Evolutionary conservation across 306 rosid genomes (phyloP).

Genomic region (Purshia tridentata): DNA sequence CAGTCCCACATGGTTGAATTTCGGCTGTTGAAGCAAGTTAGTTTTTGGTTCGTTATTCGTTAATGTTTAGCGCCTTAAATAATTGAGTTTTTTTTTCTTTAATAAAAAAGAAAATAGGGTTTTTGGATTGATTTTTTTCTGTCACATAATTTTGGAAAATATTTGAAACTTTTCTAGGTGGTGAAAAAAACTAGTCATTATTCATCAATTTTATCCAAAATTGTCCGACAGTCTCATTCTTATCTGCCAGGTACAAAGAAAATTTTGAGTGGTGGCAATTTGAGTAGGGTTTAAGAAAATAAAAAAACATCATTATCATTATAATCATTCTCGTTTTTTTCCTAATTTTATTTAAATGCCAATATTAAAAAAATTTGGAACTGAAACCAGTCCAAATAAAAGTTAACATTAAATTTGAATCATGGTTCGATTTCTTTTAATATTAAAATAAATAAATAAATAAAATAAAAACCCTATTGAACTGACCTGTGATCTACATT

Average conservation of each 20-base stretch:
- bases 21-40: slow-evolving; percentile 9
- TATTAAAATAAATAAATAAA: too few relatives aligned
- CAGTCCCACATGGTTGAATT: slow-evolving; percentile 20
- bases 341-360: too few relatives aligned
- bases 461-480: too few relatives aligned
- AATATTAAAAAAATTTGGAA: too few relatives aligned
- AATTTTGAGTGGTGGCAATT: slow-evolving; percentile 2
- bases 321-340: too few relatives aligned
- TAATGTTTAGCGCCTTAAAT: background rate
- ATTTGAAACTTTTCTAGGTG: background rate
- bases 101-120: background rate
- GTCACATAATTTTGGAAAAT: slow-evolving; percentile 13
- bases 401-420: too few relatives aligned
- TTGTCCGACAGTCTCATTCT: background rate
- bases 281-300: background rate
- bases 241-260: slow-evolving; percentile 4
- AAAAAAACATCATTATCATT: background rate
- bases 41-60: background rate
- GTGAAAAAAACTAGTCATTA: background rate
- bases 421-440: too few relatives aligned
- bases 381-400: too few relatives aligned
- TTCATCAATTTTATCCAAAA: background rate
- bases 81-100: background rate
- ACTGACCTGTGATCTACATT: too few relatives aligned
- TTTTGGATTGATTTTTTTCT: background rate